Conservation (phyloP, 2,329 filamentous ascomycete species). For the Drechmeria coniospora region DNA sequence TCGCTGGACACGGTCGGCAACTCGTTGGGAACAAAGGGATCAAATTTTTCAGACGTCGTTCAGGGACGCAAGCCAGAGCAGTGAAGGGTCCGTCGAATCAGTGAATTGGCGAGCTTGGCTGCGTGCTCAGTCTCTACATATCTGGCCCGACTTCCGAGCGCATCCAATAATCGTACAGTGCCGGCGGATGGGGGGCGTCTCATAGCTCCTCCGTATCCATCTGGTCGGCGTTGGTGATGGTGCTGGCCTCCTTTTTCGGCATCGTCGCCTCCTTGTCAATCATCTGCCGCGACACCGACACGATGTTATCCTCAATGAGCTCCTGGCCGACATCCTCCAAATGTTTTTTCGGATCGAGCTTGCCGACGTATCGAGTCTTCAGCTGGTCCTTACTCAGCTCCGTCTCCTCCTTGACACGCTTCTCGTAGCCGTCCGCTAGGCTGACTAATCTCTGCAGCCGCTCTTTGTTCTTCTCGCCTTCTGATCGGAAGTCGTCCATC, state of each 20-base stretch:
- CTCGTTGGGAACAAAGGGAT: too few species aligned
- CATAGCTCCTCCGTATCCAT: slow-evolving; percentile 54
- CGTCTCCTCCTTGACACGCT: slow-evolving; percentile 96
- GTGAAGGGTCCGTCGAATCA: not conserved
- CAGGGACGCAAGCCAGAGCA: too few species aligned
- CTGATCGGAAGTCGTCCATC: slow-evolving; percentile 87
- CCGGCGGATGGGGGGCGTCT: slow-evolving; percentile 8
- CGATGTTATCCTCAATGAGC: slow-evolving; percentile 98
- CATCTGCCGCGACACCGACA: slow-evolving; percentile 96
- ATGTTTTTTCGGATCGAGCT: slow-evolving; percentile 98
- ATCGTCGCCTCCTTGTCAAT: slow-evolving; percentile 98
- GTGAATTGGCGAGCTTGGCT: not conserved
- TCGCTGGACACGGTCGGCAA: too few species aligned
- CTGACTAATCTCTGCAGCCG: slow-evolving; percentile 75
- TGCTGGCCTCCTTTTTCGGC: slow-evolving; percentile 51
- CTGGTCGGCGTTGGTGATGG: slow-evolving; percentile 37
- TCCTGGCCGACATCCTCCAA: slow-evolving; percentile 92
- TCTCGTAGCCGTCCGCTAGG: slow-evolving; percentile 92
- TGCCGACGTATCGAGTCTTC: slow-evolving; percentile 97
- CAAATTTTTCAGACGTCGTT: too few species aligned
- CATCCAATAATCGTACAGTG: slow-evolving; percentile 18
- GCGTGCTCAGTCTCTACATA: slow-evolving; percentile 6
- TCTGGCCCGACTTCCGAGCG: slow-evolving; percentile 13
- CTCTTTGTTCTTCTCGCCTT: slow-evolving; percentile 76
- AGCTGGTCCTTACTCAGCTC: slow-evolving; percentile 94